These are phyloP conservation scores for Ceratobasidium sp. DNA, from an alignment of 1,284 basidiomycete species.

Conservation along the genomic window DNA sequence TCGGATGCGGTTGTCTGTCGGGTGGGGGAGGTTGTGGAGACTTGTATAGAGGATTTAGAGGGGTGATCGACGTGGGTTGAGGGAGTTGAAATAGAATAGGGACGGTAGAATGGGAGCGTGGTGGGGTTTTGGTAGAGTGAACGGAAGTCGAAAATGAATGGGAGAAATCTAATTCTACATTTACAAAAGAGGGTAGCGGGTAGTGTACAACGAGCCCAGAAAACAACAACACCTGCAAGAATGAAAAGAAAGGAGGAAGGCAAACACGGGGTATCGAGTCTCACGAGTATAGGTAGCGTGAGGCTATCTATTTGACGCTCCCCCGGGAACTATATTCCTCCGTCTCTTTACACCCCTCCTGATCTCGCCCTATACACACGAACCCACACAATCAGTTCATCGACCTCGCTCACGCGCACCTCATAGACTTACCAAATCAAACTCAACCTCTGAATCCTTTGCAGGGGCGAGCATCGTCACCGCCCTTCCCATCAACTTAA, in stretches of 20 bases:
- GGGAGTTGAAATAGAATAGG: too few relatives aligned
- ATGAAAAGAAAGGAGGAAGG: not conserved
- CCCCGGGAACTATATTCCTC: constrained; percentile 32
- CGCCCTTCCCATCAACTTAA: constrained; percentile 40
- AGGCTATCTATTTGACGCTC: constrained; percentile 27
- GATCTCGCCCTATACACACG: constrained; percentile 28
- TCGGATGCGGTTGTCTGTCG: constrained; percentile 75
- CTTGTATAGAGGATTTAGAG: constrained; percentile 16
- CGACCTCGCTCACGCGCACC: not conserved
- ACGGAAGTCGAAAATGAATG: not conserved
- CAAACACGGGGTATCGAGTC: not conserved
- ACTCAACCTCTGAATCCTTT: constrained; percentile 40
- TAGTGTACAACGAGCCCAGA: constrained; percentile 37
- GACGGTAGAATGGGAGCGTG: too few relatives aligned
- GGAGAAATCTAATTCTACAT: constrained; percentile 33
- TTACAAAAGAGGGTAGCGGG: not conserved
- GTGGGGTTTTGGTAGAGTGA: too few relatives aligned
- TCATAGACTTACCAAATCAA: constrained; percentile 19
- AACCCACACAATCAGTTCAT: not conserved
- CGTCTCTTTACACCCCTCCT: constrained; percentile 38
- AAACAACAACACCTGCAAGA: constrained; percentile 9
- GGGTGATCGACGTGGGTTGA: too few relatives aligned
- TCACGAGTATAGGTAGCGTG: not conserved
- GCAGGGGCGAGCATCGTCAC: constrained; percentile 42
- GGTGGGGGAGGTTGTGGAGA: constrained; percentile 67